phyloP scores from a whole-genome alignment of 192 early-diverging fungal species.

The Lunasporangiospora selenospora region DNA sequence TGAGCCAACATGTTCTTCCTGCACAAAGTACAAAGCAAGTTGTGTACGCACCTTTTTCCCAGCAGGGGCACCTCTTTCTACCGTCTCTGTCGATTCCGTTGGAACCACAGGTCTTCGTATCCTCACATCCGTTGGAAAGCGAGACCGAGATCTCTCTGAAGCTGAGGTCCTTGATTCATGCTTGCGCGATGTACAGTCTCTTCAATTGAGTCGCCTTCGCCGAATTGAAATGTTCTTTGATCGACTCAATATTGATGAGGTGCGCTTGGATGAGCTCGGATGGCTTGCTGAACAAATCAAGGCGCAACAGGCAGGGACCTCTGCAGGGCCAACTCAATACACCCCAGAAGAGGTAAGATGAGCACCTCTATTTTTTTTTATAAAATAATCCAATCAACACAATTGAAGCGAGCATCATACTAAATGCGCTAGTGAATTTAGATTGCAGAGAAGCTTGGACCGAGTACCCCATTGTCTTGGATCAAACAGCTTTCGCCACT shows the following conservation, averaged over 20 bases:
- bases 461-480: slow-evolving; percentile 20
- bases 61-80: slow-evolving; percentile 26
- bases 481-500: slow-evolving; percentile 33
- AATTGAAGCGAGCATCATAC: no score
- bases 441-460: slow-evolving; percentile 23
- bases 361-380: no score
- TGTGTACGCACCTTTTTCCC: slow-evolving; percentile 32
- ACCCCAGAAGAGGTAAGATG: slow-evolving; percentile 39
- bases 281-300: slow-evolving; percentile 39
- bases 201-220: slow-evolving; percentile 31
- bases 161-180: slow-evolving; percentile 39
- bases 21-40: slow-evolving; percentile 42
- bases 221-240: slow-evolving; percentile 43
- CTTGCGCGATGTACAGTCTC: slow-evolving; percentile 23
- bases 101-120: slow-evolving; percentile 15
- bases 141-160: slow-evolving; percentile 27
- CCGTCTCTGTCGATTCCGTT: slow-evolving; percentile 31
- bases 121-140: slow-evolving; percentile 16
- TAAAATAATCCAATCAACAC: no score
- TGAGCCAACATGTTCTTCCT: slow-evolving; percentile 38
- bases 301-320: slow-evolving; percentile 4
- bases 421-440: no score
- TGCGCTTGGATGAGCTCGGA: slow-evolving; percentile 27
- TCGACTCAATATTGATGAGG: slow-evolving; percentile 35
- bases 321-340: no score